These are phyloP conservation scores for Thermothielavioides terrestris DNA, from an alignment of 495 filamentous ascomycete species.

Conservation along the genomic window DNA sequence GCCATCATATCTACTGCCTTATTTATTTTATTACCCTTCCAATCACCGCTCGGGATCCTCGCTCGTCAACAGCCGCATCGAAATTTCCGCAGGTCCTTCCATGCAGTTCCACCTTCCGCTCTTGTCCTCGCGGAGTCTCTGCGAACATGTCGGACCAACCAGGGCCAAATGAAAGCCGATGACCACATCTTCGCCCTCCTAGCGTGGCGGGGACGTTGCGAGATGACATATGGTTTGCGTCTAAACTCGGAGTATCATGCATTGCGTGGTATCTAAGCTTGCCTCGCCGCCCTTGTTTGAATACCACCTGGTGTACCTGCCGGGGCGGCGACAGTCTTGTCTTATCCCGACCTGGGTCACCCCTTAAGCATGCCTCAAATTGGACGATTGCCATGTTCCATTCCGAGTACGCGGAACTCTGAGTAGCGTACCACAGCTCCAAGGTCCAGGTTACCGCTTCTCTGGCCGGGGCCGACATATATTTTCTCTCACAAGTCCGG, in stretches of 20 bases:
- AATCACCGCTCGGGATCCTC: slow-evolving; percentile 17
- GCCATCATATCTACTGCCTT: slow-evolving; percentile 8
- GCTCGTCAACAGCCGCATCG: slow-evolving; percentile 4
- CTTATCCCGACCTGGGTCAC: slow-evolving; percentile 2
- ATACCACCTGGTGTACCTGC: neutral
- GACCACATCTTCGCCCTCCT: slow-evolving; percentile 4
- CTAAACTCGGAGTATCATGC: too few relatives aligned
- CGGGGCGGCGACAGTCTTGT: neutral
- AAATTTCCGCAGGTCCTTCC: slow-evolving; percentile 9
- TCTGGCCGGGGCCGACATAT: too few relatives aligned
- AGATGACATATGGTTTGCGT: neutral
- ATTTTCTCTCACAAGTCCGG: too few relatives aligned
- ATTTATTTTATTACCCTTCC: slow-evolving; percentile 22
- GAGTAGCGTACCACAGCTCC: slow-evolving; percentile 1
- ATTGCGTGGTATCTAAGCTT: too few relatives aligned
- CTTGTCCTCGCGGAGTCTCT: too few relatives aligned
- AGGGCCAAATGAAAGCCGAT: slow-evolving; percentile 13
- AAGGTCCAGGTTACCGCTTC: too few relatives aligned
- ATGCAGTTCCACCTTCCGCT: slow-evolving; percentile 4
- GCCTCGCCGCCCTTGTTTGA: too few relatives aligned
- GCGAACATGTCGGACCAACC: slow-evolving; percentile 15
- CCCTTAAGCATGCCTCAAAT: slow-evolving; percentile 8
- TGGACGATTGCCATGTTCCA: slow-evolving; percentile 10
- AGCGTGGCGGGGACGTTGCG: neutral
- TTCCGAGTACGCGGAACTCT: slow-evolving; percentile 17